A percentile compares a stretch with the other conserved stretches of the same genome.
Evolutionary conservation across 495 filamentous ascomycete species (phyloP).

Genomic region (Neurospora sp.): DNA sequence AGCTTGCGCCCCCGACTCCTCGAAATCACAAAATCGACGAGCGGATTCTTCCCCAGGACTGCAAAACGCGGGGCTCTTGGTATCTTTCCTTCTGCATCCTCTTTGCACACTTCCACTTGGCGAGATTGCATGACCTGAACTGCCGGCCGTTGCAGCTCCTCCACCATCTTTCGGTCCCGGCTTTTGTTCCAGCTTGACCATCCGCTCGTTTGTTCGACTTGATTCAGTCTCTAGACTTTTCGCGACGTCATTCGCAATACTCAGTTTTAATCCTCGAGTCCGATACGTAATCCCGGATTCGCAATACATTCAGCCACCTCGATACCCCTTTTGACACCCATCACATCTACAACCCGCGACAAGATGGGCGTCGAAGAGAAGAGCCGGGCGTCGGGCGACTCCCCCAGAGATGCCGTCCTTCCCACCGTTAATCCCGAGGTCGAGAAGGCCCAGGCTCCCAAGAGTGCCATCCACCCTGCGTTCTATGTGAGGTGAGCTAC

Average conservation of each 20-base stretch:
- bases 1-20: neutral
- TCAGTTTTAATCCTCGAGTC: neutral
- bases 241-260: constrained; percentile 6
- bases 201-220: constrained; percentile 19
- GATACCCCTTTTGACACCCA: neutral
- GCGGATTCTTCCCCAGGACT: neutral
- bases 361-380: constrained; percentile 58
- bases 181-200: constrained; percentile 16
- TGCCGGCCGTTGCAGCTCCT: neutral
- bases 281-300: neutral
- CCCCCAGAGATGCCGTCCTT: constrained; percentile 53
- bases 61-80: neutral
- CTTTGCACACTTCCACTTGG: neutral
- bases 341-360: neutral
- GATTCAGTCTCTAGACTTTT: constrained; percentile 5
- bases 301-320: neutral
- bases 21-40: neutral
- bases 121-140: neutral
- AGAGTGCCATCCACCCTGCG: constrained; percentile 61
- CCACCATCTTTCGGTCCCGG: neutral
- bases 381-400: constrained; percentile 65
- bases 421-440: constrained; percentile 65
- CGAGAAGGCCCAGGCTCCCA: constrained; percentile 56
- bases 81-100: neutral
- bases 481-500: constrained; percentile 76